Evolutionary conservation across 176 grass and related monocot species (phyloP).

Genomic region (Canna indica): DNA sequence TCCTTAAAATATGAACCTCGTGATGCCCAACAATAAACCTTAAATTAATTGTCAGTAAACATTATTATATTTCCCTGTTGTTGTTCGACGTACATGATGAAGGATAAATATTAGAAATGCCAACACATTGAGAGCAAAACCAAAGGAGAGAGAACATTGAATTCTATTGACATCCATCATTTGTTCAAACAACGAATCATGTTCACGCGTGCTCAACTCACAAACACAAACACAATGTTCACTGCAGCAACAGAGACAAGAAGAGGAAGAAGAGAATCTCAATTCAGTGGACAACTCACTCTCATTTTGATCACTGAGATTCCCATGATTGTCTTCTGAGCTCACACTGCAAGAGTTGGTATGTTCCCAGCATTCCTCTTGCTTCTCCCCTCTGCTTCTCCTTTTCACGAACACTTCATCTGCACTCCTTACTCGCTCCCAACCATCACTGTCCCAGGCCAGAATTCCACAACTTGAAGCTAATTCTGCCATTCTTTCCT

Average conservation of each 20-base stretch:
- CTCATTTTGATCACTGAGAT: neutral
- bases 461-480: neutral
- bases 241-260: neutral
- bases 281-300: neutral
- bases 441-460: neutral
- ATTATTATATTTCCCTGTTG: neutral
- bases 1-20: too few species aligned
- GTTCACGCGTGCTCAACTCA: neutral
- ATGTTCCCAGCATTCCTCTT: neutral
- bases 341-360: neutral
- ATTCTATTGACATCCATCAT: neutral
- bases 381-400: neutral
- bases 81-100: neutral
- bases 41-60: too few species aligned
- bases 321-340: neutral
- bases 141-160: neutral
- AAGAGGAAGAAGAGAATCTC: neutral
- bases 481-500: neutral
- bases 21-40: too few species aligned
- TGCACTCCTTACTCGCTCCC: neutral
- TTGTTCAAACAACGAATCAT: neutral
- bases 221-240: too few species aligned
- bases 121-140: neutral
- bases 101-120: neutral
- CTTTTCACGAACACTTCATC: neutral